Evolutionary conservation across 1,284 basidiomycete genomes (phyloP).

Genomic region (Vanrija sp.): DNA sequence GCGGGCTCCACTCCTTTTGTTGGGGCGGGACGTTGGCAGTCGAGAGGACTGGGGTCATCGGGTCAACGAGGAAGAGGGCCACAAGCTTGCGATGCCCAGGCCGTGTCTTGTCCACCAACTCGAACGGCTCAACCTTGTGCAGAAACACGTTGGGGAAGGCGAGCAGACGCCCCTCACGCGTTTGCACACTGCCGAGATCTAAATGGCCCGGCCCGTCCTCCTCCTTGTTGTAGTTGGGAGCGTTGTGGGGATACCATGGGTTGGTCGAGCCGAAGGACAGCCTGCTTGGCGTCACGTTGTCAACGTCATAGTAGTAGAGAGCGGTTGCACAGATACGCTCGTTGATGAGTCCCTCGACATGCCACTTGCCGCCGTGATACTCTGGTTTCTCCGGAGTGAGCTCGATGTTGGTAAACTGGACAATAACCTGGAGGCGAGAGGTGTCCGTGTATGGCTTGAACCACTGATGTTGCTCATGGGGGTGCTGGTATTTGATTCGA

Average conservation of each 20-base stretch:
- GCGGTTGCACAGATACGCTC: constrained; percentile 3
- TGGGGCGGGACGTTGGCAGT: neutral
- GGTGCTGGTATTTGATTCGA: no score
- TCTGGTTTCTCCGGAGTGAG: constrained; percentile 4
- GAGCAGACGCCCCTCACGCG: neutral
- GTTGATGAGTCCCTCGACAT: constrained; percentile 3
- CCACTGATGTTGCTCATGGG: no score
- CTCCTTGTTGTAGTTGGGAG: neutral
- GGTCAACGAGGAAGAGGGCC: neutral
- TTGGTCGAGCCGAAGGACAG: neutral
- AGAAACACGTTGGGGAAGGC: neutral
- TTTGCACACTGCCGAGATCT: neutral
- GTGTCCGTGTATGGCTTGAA: no score
- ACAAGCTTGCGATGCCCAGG: neutral
- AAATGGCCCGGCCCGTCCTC: no score
- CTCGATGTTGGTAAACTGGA: constrained; percentile 6
- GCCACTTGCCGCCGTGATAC: constrained; percentile 1
- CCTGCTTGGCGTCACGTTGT: neutral
- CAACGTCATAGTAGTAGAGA: constrained; percentile 5
- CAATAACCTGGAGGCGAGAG: constrained; percentile 1
- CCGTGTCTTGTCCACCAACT: neutral
- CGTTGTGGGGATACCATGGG: no score
- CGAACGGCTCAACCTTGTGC: neutral
- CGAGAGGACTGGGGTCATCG: neutral
- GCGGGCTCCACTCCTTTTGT: neutral